Base-by-base conservation (phyloP, 805 yeast species). In the Candida multigemmis region DNA sequence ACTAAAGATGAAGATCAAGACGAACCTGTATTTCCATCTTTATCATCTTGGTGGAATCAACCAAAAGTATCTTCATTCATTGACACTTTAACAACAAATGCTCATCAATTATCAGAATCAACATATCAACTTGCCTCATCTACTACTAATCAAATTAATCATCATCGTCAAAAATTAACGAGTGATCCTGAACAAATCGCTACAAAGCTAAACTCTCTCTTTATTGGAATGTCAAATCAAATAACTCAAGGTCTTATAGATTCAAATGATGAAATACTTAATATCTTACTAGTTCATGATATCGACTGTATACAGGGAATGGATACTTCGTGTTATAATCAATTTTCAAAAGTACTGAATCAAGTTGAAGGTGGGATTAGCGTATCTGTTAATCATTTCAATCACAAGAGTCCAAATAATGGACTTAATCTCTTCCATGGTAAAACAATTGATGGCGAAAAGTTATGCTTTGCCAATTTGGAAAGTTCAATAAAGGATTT, bases 381-480 rank as follows among this genome's bases (percentile, higher is more conserved):
- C 27, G 71, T 79, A 10, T 63, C 68, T 32, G 71, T 77, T 9
- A 65, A 64, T 33, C 76, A 77, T 30, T 55, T 50, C 38, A 56
- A 59, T 36, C 59, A 53, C 32, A 54, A 48, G n/a, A 37, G 35
- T 8, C 19, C 12, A 6, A 31, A 32, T 32, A 62, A 68, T 16
- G 71, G 71, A 25, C 67, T 89, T 41, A 78, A 79, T 35, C 50
- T 82, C 39, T 84, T 86, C 46, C 58, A 67, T 12, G 96, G 96
- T 6, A 79, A 80, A 36, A 43, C 74, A 1, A 69, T 74, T 23
- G 94, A 85, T 49, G 96, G 91, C 9, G 93, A 82, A 43, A 89
- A 91, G 50, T 68, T 91, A 33, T 80, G 93, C 21, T 66, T 72
- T 42, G 97, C 96, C 4, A 87, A 85, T 46, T 65, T 89, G 41